Conservation (phyloP, 2,329 filamentous ascomycete species). For the Ascochyta fabae region DNA sequence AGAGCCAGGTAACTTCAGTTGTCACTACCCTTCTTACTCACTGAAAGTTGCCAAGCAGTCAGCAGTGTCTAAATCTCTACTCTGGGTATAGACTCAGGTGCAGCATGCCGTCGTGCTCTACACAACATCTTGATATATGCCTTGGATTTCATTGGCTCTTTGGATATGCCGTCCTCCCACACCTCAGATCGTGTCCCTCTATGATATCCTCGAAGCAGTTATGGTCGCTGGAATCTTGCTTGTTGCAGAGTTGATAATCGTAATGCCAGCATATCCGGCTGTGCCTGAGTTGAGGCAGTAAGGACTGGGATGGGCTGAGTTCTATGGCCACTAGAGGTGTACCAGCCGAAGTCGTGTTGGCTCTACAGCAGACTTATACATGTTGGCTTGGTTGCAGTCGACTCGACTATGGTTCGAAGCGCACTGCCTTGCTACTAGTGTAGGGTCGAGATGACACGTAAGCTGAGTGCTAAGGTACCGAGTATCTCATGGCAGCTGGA, state of each 20-base stretch:
- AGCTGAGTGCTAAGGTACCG: neutral
- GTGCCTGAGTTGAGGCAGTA: no score
- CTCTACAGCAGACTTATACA: neutral
- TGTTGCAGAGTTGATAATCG: neutral
- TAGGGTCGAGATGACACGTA: neutral
- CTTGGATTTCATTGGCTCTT: neutral
- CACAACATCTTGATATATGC: neutral
- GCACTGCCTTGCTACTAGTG: neutral
- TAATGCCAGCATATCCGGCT: neutral
- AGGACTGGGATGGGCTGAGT: neutral
- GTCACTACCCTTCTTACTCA: no score
- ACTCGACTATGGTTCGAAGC: neutral
- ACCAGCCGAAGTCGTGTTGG: no score
- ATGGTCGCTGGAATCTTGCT: neutral
- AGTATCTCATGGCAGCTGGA: neutral
- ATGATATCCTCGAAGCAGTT: neutral
- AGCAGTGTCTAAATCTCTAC: no score
- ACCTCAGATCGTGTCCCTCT: neutral
- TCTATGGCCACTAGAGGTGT: no score
- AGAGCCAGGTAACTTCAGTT: no score
- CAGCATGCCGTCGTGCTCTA: neutral
- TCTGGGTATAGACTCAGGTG: neutral
- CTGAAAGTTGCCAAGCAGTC: no score
- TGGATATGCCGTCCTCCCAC: neutral
- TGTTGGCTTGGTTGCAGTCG: neutral